A percentile compares a stretch with the other conserved stretches of the same genome.
Evolutionary conservation across 352 stramenopile species (phyloP).

Genomic region (Globisporangium middletonii): DNA sequence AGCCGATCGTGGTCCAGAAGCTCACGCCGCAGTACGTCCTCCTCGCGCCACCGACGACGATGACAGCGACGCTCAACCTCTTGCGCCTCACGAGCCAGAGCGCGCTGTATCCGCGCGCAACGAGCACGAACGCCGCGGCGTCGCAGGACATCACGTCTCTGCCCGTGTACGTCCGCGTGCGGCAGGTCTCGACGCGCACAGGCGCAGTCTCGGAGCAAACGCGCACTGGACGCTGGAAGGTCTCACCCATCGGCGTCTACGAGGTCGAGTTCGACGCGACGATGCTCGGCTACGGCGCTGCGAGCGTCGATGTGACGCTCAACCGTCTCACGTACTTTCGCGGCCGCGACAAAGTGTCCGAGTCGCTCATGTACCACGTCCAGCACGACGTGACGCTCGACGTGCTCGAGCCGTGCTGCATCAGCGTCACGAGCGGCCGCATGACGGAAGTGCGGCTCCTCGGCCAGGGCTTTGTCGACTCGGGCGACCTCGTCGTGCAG

Average conservation of each 20-base stretch:
- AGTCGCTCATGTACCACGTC: conserved; percentile 43
- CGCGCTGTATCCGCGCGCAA: neutral
- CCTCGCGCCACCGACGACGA: conserved; percentile 31
- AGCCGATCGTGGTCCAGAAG: conserved; percentile 37
- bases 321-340: conserved; percentile 48
- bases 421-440: conserved; percentile 52
- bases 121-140: conserved; percentile 1
- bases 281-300: conserved; percentile 44
- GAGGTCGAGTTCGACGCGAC: conserved; percentile 57
- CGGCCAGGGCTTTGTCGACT: conserved; percentile 56
- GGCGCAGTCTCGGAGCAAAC: conserved; percentile 45
- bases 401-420: conserved; percentile 42
- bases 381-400: conserved; percentile 37
- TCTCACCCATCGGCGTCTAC: conserved; percentile 48
- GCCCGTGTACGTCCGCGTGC: conserved; percentile 50
- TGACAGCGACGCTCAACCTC: conserved; percentile 49
- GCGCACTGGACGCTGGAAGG: conserved; percentile 37
- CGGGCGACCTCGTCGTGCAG: conserved; percentile 50
- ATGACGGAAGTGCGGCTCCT: conserved; percentile 47
- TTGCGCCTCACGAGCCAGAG: conserved; percentile 33
- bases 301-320: conserved; percentile 45
- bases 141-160: conserved; percentile 38
- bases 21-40: conserved; percentile 56
- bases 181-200: conserved; percentile 45
- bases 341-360: conserved; percentile 27